Evolutionary conservation across 495 filamentous ascomycete species (phyloP).

Genomic region (Aspergillus indologenus): DNA sequence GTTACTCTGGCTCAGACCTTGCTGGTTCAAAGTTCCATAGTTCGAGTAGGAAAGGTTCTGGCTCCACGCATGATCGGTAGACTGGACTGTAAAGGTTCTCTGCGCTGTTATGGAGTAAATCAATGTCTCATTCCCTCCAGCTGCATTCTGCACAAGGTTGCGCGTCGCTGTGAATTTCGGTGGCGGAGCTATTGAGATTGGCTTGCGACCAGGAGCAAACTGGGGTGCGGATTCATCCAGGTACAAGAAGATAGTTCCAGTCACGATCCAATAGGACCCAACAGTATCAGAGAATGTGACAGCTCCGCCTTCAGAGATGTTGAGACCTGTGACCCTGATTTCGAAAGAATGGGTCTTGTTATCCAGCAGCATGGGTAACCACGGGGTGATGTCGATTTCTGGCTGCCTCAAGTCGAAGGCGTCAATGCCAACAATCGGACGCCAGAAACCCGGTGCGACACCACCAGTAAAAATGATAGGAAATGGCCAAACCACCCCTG

Average conservation of each 20-base stretch:
- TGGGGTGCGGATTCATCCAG: constrained; percentile 42
- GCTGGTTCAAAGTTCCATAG: constrained; percentile 52
- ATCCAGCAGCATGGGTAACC: constrained; percentile 65
- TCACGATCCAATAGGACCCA: constrained; percentile 75
- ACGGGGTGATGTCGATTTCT: constrained; percentile 83
- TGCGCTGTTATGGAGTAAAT: constrained; percentile 56
- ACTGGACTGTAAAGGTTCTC: constrained; percentile 54
- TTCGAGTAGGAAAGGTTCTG: constrained; percentile 61
- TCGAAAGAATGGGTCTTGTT: constrained; percentile 65
- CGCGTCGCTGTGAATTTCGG: constrained; percentile 45
- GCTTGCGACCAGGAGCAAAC: constrained; percentile 10
- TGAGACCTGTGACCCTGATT: constrained; percentile 64
- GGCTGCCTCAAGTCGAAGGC: constrained; percentile 78
- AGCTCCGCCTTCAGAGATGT: constrained; percentile 39
- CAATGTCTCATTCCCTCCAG: constrained; percentile 59
- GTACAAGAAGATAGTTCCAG: constrained; percentile 80
- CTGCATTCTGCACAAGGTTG: constrained; percentile 37
- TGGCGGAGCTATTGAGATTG: constrained; percentile 29
- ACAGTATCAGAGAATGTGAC: constrained; percentile 57
- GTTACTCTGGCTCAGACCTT: constrained; percentile 61
- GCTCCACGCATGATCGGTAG: constrained; percentile 53
- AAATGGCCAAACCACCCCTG: constrained; percentile 83
- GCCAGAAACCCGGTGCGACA: constrained; percentile 76
- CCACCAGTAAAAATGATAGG: constrained; percentile 87
- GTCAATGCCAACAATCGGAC: constrained; percentile 81